phyloP scores from a whole-genome alignment of 352 stramenopile genomes.

The Phytophthora pisi region DNA sequence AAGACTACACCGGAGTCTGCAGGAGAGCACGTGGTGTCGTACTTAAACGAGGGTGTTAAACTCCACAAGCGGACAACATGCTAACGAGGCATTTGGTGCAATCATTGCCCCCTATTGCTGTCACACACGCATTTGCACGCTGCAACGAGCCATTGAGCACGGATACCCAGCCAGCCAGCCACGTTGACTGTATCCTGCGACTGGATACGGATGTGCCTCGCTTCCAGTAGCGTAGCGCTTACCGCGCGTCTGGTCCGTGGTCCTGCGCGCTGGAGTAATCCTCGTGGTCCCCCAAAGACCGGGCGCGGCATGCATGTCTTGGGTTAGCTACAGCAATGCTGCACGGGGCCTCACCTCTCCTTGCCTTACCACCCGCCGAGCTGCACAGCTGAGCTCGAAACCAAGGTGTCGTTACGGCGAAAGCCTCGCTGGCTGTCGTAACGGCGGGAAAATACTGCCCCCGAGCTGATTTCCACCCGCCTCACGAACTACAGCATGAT shows the following conservation, averaged over 20 bases:
- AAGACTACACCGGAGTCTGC: not conserved
- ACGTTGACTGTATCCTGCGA: slow-evolving; percentile 10
- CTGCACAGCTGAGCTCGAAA: too few species aligned
- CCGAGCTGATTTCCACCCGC: too few species aligned
- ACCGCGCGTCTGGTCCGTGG: slow-evolving; percentile 1
- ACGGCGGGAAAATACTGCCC: too few species aligned
- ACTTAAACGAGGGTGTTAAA: not conserved
- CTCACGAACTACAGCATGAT: too few species aligned
- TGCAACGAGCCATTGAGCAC: not conserved
- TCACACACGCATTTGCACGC: too few species aligned
- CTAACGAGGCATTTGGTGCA: too few species aligned
- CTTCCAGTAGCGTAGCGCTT: not conserved
- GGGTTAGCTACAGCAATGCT: not conserved
- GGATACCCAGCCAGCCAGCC: slow-evolving; percentile 7
- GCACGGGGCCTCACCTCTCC: too few species aligned
- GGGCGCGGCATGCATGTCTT: not conserved
- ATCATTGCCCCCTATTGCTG: too few species aligned
- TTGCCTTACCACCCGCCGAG: too few species aligned
- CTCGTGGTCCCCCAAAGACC: not conserved
- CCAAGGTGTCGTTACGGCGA: too few species aligned
- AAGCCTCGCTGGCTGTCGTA: too few species aligned
- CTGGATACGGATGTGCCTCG: slow-evolving; percentile 6
- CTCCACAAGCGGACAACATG: not conserved
- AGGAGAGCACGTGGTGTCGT: not conserved
- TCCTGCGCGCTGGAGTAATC: slow-evolving; percentile 25